Percentiles rank a stretch among this genome's conserved stretches.
Evolutionary conservation across 2,329 filamentous ascomycete species (phyloP).

Genomic region (Alternaria brassicicola): DNA sequence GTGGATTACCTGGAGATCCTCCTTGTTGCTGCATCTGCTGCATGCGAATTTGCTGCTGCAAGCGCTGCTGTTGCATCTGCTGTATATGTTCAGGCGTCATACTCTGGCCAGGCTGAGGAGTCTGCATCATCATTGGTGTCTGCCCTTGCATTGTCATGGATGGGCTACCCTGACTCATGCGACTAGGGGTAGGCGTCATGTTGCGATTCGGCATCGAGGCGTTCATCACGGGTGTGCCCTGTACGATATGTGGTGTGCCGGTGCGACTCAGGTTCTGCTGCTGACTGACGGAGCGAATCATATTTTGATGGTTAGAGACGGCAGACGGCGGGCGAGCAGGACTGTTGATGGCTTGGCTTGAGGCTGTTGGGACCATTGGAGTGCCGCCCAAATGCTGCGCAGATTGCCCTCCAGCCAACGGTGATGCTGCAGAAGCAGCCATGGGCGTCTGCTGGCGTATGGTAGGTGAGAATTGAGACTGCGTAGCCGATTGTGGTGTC

Average conservation of each 20-base stretch:
- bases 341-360: constrained; percentile 47
- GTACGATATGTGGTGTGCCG: constrained; percentile 48
- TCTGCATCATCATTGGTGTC: constrained; percentile 48
- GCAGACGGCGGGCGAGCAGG: constrained; percentile 48
- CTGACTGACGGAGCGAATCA: constrained; percentile 48
- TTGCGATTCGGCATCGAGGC: constrained; percentile 46
- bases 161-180: constrained; percentile 48
- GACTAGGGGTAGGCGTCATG: constrained; percentile 48
- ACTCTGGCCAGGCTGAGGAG: constrained; percentile 39
- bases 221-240: constrained; percentile 49
- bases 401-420: constrained; percentile 43
- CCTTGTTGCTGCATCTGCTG: constrained; percentile 38
- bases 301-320: constrained; percentile 48
- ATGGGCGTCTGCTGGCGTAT: constrained; percentile 55
- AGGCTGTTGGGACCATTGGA: constrained; percentile 51
- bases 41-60: constrained; percentile 36
- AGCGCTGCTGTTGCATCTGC: constrained; percentile 34
- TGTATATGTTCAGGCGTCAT: constrained; percentile 47
- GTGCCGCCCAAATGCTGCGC: constrained; percentile 52
- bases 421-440: constrained; percentile 51
- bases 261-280: constrained; percentile 49
- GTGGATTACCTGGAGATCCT: constrained; percentile 27
- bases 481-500: constrained; percentile 60
- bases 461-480: constrained; percentile 69
- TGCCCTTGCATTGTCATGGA: constrained; percentile 41